phyloP scores from a whole-genome alignment of 306 rosid species.

The Trichosanthes cucumerina region DNA sequence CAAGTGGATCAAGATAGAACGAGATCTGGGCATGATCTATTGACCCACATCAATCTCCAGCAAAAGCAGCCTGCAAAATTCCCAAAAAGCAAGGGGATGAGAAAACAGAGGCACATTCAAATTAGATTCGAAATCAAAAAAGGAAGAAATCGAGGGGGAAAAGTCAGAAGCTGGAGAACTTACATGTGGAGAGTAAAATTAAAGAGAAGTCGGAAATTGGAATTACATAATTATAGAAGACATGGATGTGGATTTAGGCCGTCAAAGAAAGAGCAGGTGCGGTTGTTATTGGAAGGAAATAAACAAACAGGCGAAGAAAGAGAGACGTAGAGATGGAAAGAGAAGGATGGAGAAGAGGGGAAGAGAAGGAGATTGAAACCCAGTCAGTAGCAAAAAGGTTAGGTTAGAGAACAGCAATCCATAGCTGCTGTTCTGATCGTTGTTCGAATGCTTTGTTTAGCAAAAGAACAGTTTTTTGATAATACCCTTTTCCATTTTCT shows the following conservation, averaged over 20 bases:
- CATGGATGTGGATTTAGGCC: constrained; percentile 12
- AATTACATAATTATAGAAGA: neutral
- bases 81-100: constrained; percentile 12
- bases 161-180: neutral
- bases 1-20: constrained; percentile 36
- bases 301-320: constrained; percentile 8
- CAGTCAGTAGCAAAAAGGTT: constrained; percentile 22
- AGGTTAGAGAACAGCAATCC: constrained; percentile 44
- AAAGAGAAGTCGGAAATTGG: neutral
- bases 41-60: constrained; percentile 28
- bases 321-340: neutral
- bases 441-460: constrained; percentile 13
- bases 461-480: constrained; percentile 1
- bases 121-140: constrained; percentile 6
- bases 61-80: constrained; percentile 26
- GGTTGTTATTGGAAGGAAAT: constrained; percentile 12
- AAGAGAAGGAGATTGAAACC: constrained; percentile 1
- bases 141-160: neutral
- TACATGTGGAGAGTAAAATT: neutral
- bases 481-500: constrained; percentile 6
- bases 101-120: constrained; percentile 22
- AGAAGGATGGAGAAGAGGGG: constrained; percentile 2
- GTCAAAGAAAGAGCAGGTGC: constrained; percentile 20
- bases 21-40: constrained; percentile 82
- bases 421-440: constrained; percentile 35